Evolutionary conservation across 495 filamentous ascomycete species (phyloP).

Genomic region (Podospora conica): DNA sequence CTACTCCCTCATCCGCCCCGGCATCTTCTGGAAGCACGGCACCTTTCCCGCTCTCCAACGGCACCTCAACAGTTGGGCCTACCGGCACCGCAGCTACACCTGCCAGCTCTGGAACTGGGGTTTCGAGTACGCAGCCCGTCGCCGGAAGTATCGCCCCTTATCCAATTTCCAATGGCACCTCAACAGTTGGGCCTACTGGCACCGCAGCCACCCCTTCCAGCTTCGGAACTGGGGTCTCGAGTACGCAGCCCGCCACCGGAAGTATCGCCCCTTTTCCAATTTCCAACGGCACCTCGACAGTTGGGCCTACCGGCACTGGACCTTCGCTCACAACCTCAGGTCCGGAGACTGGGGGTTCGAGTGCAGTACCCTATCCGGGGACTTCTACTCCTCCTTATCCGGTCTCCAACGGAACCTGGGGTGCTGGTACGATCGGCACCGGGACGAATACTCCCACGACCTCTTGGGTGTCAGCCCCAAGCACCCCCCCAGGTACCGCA

Average conservation of each 20-base stretch:
- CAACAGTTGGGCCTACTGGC: neutral
- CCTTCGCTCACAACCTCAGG: neutral
- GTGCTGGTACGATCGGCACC: neutral
- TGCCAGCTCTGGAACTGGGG: neutral
- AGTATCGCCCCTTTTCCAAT: no score
- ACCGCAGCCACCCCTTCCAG: neutral
- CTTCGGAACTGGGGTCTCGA: neutral
- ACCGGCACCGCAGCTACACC: neutral
- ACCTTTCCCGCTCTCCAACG: slow-evolving; percentile 1
- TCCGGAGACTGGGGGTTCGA: neutral
- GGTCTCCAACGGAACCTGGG: neutral
- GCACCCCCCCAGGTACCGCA: neutral
- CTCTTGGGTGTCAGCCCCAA: neutral
- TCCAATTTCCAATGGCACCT: neutral
- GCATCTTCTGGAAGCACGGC: neutral
- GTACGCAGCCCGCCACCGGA: neutral
- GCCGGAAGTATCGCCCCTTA: neutral
- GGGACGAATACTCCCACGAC: neutral
- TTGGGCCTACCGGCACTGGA: slow-evolving; percentile 1
- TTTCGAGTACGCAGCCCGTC: neutral
- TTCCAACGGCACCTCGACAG: slow-evolving; percentile 8
- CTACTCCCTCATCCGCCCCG: neutral
- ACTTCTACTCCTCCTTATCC: neutral
- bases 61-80: neutral
- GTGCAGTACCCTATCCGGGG: neutral